phyloP scores from a whole-genome alignment of 495 filamentous ascomycete species.

The Rhizodiscina lignyota region DNA sequence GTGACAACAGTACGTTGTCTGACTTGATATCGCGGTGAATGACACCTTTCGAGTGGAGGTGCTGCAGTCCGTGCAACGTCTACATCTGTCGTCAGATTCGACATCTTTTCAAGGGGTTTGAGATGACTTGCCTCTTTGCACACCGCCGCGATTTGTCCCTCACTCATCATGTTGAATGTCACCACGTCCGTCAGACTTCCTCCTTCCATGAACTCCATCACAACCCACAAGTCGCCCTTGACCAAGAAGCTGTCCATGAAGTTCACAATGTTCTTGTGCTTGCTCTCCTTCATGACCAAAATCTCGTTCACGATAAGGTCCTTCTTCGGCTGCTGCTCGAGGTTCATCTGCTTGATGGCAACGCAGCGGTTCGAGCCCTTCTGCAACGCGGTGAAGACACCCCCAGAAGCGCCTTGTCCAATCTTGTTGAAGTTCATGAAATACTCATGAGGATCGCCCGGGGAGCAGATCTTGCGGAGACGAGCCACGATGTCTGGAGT shows the following conservation, averaged over 20 bases:
- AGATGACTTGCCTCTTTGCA: conserved; percentile 57
- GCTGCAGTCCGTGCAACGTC: conserved; percentile 81
- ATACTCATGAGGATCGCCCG: conserved; percentile 70
- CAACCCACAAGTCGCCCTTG: conserved; percentile 84
- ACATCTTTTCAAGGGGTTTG: background rate
- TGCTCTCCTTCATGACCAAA: conserved; percentile 96
- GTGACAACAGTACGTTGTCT: conserved; percentile 87
- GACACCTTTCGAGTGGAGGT: conserved; percentile 91
- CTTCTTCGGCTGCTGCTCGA: conserved; percentile 97
- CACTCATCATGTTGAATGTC: conserved; percentile 96
- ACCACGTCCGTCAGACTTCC: conserved; percentile 96
- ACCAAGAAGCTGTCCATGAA: conserved; percentile 94
- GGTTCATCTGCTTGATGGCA: conserved; percentile 98
- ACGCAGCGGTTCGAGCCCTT: conserved; percentile 69
- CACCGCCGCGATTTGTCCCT: conserved; percentile 90
- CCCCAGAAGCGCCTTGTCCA: conserved; percentile 91
- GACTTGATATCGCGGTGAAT: conserved; percentile 99
- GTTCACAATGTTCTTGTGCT: conserved; percentile 96
- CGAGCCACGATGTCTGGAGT: conserved; percentile 68
- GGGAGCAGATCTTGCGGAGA: conserved; percentile 74
- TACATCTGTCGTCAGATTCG: conserved; percentile 15
- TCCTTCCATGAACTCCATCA: conserved; percentile 99
- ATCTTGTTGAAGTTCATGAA: conserved; percentile 89
- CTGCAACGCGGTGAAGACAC: conserved; percentile 87
- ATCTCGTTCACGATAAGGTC: conserved; percentile 99